Evolutionary conservation across 2,329 filamentous ascomycete species (phyloP), one percentile per base, ranked within the genome.

Genomic region (Ophiocordyceps camponoti-floridani): DNA sequence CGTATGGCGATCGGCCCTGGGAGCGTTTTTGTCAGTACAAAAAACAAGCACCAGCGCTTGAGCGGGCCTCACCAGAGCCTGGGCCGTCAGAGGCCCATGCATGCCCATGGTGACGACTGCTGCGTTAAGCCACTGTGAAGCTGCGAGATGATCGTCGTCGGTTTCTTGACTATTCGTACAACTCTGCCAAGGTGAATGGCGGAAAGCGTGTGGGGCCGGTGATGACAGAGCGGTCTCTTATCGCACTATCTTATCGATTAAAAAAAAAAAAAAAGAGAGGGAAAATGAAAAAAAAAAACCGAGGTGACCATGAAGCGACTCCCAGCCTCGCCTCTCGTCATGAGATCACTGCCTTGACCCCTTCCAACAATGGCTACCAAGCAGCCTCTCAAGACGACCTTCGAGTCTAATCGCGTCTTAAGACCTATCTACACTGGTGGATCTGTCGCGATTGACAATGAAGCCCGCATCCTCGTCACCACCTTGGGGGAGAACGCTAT

Each of bases 351-450:
- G 18, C 14, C 19, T 23, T 16, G 16, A 16, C 11, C 19, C 7
- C 23, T 23, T 37, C 18, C 30, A 23, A 52, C 43, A 46, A 62
- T 82, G 77, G 73, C 77, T 45, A 73, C 65, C 48, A 77, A 76
- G 60, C 65, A 75, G 47, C 68, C 74, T 16, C 68, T 75, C 53
- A 93, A 87, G 69, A 95, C 87, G 47, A 94, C 89, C 4, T 98
- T 95, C 61, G 84, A 93, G 57, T 76, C 82, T 47, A 74, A 74
- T 51, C 78, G 82, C 56, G 84, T 86, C 42, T 83, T 98, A 46
- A 84, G 87, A 54, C 91, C 91, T 18, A 89, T 96, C 43, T 95
- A 91, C 58, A 94, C 89, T 2, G 91, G 91, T 45, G 91, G 91
- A 40, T 82, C 84, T 51, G 79, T 94, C 47, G 79, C 85, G 28